Evolutionary conservation across 306 rosid species (phyloP).

Genomic region (Medicago ruthenica): DNA sequence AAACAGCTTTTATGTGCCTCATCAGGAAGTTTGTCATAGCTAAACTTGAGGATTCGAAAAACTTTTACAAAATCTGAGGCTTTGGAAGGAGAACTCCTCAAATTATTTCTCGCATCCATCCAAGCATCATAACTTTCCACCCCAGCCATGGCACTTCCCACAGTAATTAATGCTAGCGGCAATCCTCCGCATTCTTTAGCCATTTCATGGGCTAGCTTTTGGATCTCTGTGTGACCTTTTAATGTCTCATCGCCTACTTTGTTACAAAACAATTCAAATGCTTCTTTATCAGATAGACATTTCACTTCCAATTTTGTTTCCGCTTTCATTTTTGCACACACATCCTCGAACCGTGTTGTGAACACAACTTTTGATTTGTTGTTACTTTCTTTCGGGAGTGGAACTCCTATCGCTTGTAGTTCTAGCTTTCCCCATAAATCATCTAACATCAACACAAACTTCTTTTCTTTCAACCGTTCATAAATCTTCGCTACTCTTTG

Average conservation of each 20-base stretch:
- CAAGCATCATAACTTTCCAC: not conserved
- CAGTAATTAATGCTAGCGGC: constrained; percentile 39
- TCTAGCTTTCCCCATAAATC: constrained; percentile 47
- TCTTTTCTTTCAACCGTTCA: not conserved
- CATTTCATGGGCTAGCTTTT: not conserved
- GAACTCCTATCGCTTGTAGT: constrained; percentile 33
- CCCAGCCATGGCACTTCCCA: constrained; percentile 39
- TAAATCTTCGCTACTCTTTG: constrained; percentile 21
- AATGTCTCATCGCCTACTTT: constrained; percentile 31
- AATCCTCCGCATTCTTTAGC: constrained; percentile 17
- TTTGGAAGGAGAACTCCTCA: not conserved
- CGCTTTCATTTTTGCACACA: constrained; percentile 45
- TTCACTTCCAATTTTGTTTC: constrained; percentile 1
- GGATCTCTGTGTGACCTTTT: not conserved
- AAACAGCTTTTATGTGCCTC: constrained; percentile 26
- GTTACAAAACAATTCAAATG: constrained; percentile 32
- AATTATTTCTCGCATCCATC: not conserved
- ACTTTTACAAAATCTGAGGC: not conserved
- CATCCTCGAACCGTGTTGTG: constrained; percentile 39
- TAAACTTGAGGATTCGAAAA: constrained; percentile 27
- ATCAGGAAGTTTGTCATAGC: constrained; percentile 32
- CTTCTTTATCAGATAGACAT: constrained; percentile 16
- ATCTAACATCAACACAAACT: constrained; percentile 37
- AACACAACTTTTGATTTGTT: constrained; percentile 36
- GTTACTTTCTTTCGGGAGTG: not conserved